Conservation (phyloP, 257 asterid genomes). For the Agastache rugosa region DNA sequence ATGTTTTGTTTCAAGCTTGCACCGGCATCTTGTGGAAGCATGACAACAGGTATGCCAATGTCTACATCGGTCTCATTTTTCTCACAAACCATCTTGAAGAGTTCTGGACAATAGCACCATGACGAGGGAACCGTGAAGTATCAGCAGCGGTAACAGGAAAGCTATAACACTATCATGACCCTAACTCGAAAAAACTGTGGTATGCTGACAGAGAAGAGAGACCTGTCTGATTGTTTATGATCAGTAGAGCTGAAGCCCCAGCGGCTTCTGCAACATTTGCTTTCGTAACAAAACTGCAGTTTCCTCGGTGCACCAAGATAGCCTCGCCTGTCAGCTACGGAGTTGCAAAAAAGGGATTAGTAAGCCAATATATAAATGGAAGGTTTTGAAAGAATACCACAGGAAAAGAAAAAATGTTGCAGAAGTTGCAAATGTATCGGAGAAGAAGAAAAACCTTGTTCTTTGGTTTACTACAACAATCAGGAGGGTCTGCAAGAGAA, state of each 20-base stretch:
- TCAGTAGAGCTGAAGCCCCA: constrained; percentile 85
- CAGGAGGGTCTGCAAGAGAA: constrained; percentile 90
- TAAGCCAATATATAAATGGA: not conserved
- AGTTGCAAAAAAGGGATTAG: constrained; percentile 20
- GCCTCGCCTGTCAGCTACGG: constrained; percentile 78
- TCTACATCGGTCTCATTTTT: constrained; percentile 63
- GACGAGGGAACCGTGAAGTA: constrained; percentile 17
- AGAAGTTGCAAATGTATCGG: constrained; percentile 4
- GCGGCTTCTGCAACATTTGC: constrained; percentile 84
- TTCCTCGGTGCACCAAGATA: constrained; percentile 84
- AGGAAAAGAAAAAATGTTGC: not conserved
- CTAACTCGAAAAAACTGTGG: not conserved
- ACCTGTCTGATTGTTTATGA: constrained; percentile 84
- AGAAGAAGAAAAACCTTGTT: constrained; percentile 63
- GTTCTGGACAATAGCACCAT: constrained; percentile 55
- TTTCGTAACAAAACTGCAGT: constrained; percentile 84
- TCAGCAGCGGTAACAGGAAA: constrained; percentile 18
- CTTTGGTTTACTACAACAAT: constrained; percentile 80
- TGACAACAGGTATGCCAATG: constrained; percentile 79
- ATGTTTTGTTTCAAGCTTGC: constrained; percentile 52
- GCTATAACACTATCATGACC: not conserved
- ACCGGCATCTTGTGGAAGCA: constrained; percentile 96
- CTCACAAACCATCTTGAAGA: constrained; percentile 98
- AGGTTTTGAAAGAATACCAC: not conserved
- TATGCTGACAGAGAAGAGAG: constrained; percentile 26